Base-by-base conservation (phyloP, 164 flowering plant genomes). In the Nymphaea colorata region DNA sequence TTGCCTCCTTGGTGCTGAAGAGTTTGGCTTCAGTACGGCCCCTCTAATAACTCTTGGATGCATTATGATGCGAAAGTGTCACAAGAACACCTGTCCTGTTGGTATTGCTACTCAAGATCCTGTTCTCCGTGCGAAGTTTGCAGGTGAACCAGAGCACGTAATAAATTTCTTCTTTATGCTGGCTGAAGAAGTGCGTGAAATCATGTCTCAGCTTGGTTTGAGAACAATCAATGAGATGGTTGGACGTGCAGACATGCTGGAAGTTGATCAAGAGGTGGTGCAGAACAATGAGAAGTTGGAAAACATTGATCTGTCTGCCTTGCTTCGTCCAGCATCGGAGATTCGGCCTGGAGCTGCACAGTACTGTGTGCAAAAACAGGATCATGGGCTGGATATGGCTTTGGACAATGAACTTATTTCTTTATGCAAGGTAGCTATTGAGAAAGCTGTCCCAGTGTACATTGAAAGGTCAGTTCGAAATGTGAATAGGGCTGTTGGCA, bases 21-120 rank as follows among this genome's bases (percentile, higher is more conserved):
- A 95, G 64, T 95, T 95, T 77, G 99, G 99, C 61, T 95, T 95
- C 80, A 95, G 99, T 77, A 95, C 99, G 17, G 99, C 99, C 41
- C 99, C 99, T 17, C 89, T 95, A 17, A 95, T 95, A 51, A 92
- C 99, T 1, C 91, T 95, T 6, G 99, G 99, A 15, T 95, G 99
- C 82, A 92, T 95, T 70, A 95, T 95, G 99, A 95, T 95, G 99
- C 69, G 99, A 64, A 95, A 95, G 75, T 95, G 99, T 81, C 99
- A 95, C 82, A 95, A 95, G 74, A 95, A 95, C 70, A 95, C 99
- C 44, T 95, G 99, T 66, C 99, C 99, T 12, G 99, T 95, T 59
- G 99, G 99, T 57, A 95, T 95, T 78, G 98, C 99, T n/a, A 95
- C 99, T 14, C 99, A 95, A 75, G 99, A 95, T 77, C 99, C 98